Evolutionary conservation across 2,329 filamentous ascomycete species (phyloP).

Genomic region (Paradendryphiella salina): DNA sequence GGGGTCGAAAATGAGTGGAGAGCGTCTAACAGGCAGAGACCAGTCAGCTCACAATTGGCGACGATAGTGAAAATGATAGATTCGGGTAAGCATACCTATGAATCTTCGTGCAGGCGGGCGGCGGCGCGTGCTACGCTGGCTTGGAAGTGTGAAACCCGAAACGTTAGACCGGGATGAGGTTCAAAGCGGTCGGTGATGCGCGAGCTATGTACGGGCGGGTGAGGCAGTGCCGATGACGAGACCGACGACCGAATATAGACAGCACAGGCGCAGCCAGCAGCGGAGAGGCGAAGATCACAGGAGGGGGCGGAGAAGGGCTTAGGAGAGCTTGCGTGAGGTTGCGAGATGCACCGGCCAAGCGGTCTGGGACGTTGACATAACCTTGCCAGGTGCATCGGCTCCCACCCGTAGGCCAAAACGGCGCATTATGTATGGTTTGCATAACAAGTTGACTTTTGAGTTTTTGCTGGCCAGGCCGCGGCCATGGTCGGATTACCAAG

Average conservation of each 20-base stretch:
- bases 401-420: slow-evolving; percentile 22
- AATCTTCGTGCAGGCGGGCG: slow-evolving; percentile 33
- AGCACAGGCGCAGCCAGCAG: slow-evolving; percentile 29
- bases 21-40: slow-evolving; percentile 30
- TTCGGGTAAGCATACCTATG: slow-evolving; percentile 37
- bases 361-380: slow-evolving; percentile 18
- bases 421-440: slow-evolving; percentile 16
- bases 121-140: slow-evolving; percentile 43
- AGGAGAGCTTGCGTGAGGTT: slow-evolving; percentile 24
- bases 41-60: slow-evolving; percentile 33
- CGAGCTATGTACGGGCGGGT: slow-evolving; percentile 32
- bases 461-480: slow-evolving; percentile 26
- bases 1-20: slow-evolving; percentile 38
- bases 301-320: slow-evolving; percentile 18
- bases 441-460: slow-evolving; percentile 22
- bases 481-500: not conserved
- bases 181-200: slow-evolving; percentile 33
- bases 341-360: slow-evolving; percentile 22
- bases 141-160: slow-evolving; percentile 46
- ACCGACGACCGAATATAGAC: slow-evolving; percentile 26
- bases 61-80: slow-evolving; percentile 25
- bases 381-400: slow-evolving; percentile 21
- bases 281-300: slow-evolving; percentile 19
- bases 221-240: slow-evolving; percentile 16
- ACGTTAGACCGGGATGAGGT: slow-evolving; percentile 41